phyloP scores from a whole-genome alignment of 2,329 filamentous ascomycete species.

The Beauveria caledonica region DNA sequence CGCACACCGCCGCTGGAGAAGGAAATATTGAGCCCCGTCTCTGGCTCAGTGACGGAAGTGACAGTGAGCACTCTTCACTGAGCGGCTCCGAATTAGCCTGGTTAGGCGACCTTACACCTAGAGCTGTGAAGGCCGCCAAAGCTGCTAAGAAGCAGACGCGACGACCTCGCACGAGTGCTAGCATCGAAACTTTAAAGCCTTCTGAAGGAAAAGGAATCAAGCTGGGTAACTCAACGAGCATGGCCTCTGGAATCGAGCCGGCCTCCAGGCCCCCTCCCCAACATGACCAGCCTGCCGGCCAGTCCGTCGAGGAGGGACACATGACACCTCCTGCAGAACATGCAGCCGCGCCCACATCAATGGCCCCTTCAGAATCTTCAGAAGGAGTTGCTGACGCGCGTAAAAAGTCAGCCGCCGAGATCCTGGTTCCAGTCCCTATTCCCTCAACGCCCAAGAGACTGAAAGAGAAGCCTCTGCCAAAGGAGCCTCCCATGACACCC shows the following conservation, averaged over 20 bases:
- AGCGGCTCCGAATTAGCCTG: constrained; percentile 54
- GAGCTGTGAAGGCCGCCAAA: constrained; percentile 37
- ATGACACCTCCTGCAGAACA: background rate
- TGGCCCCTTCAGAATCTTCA: constrained; percentile 17
- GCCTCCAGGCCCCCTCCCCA: constrained; percentile 10
- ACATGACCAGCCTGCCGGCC: background rate
- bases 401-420: constrained; percentile 16
- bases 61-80: constrained; percentile 68
- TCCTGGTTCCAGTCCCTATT: constrained; percentile 17
- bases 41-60: constrained; percentile 70
- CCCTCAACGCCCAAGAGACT: constrained; percentile 29
- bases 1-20: constrained; percentile 67
- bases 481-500: constrained; percentile 39
- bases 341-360: constrained; percentile 13
- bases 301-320: constrained; percentile 3
- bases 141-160: constrained; percentile 23
- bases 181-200: constrained; percentile 46
- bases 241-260: constrained; percentile 25
- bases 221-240: constrained; percentile 23
- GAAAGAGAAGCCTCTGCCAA: constrained; percentile 28
- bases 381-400: background rate
- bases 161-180: constrained; percentile 41
- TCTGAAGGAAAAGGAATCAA: constrained; percentile 20
- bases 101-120: constrained; percentile 39
- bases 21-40: constrained; percentile 62